These are phyloP conservation scores for Ilex aquifolium DNA, from an alignment of 257 asterid genomes.

Conservation along the genomic window DNA sequence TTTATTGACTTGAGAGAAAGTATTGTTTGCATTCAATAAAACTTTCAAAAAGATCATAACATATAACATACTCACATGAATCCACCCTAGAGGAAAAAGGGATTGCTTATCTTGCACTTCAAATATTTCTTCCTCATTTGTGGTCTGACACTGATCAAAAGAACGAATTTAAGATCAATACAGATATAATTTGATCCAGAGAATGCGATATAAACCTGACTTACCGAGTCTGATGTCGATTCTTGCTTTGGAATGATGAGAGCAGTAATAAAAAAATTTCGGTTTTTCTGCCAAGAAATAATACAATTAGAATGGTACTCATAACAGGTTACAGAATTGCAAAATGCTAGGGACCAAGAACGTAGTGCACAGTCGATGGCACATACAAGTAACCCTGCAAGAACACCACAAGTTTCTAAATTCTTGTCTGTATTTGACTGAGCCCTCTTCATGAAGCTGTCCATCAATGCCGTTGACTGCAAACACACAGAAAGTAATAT, in stretches of 20 bases:
- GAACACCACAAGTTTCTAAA: slow-evolving; percentile 94
- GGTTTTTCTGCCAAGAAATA: slow-evolving; percentile 55
- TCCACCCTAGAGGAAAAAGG: slow-evolving; percentile 94
- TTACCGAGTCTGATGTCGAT: slow-evolving; percentile 93
- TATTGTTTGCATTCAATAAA: background rate
- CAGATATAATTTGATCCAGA: slow-evolving; percentile 3
- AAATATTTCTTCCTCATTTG: slow-evolving; percentile 94
- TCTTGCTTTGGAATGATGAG: slow-evolving; percentile 97
- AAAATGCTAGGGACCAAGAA: slow-evolving; percentile 13
- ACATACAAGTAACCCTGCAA: slow-evolving; percentile 93
- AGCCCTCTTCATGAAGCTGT: slow-evolving; percentile 85
- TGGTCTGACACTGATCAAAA: slow-evolving; percentile 77
- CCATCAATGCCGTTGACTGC: slow-evolving; percentile 85
- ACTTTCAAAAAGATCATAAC: background rate
- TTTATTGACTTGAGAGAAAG: no score
- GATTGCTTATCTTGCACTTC: slow-evolving; percentile 92
- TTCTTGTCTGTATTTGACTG: slow-evolving; percentile 78
- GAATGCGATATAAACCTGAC: slow-evolving; percentile 19
- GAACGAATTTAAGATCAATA: slow-evolving; percentile 11
- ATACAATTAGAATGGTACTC: background rate
- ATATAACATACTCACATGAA: slow-evolving; percentile 62
- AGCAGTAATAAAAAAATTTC: slow-evolving; percentile 76
- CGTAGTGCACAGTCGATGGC: slow-evolving; percentile 9
- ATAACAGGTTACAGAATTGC: slow-evolving; percentile 1
- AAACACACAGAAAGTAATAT: background rate